Percentiles rank a stretch among this genome's conserved stretches.
Evolutionary conservation across 2,329 filamentous ascomycete species (phyloP).

Genomic region (Blumeria hordei): DNA sequence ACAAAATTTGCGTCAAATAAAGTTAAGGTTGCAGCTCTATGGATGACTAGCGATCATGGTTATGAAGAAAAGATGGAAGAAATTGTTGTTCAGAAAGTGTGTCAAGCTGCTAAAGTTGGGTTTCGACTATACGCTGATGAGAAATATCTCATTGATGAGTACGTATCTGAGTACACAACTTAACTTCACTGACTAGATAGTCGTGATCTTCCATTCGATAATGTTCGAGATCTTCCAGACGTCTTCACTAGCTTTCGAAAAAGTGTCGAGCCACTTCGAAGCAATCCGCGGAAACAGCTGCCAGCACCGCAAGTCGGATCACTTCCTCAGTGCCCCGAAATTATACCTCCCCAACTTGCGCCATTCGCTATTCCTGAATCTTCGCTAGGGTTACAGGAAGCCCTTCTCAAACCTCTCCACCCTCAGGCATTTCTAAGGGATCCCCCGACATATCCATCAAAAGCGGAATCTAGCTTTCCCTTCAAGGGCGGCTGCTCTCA

Average conservation of each 20-base stretch:
- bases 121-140: conserved; percentile 49
- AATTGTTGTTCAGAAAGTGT: conserved; percentile 25
- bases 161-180: conserved; percentile 17
- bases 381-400: conserved; percentile 26
- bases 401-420: conserved; percentile 32
- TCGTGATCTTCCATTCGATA: conserved; percentile 35
- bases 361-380: conserved; percentile 40
- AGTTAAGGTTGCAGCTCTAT: conserved; percentile 33
- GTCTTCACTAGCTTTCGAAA: conserved; percentile 57
- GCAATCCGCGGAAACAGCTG: conserved; percentile 32
- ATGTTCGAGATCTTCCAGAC: conserved; percentile 38
- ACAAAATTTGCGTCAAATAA: conserved; percentile 19
- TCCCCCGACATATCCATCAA: conserved; percentile 27
- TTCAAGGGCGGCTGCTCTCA: conserved; percentile 42
- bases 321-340: conserved; percentile 32
- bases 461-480: conserved; percentile 33
- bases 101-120: conserved; percentile 26
- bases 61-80: conserved; percentile 47
- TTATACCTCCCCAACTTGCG: conserved; percentile 29
- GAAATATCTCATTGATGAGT: conserved; percentile 65
- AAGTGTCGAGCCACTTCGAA: conserved; percentile 42
- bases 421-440: conserved; percentile 22
- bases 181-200: conserved; percentile 18
- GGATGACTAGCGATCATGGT: conserved; percentile 50
- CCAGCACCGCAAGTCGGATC: conserved; percentile 24